Evolutionary conservation across 2,329 filamentous ascomycete species (phyloP).

Genomic region (Aureobasidium sp.): DNA sequence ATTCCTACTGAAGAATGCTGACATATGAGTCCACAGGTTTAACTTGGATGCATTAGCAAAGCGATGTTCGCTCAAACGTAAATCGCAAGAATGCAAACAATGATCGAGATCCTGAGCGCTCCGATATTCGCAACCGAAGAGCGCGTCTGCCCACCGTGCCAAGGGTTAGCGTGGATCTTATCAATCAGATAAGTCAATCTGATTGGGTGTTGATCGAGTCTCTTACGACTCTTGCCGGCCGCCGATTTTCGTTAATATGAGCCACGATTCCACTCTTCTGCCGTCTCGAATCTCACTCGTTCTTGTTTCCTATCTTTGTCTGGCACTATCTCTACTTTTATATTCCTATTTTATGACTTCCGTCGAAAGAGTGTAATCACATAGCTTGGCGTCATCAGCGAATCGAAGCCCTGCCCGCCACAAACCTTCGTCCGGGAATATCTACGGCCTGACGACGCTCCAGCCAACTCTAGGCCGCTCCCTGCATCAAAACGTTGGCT

Average conservation of each 20-base stretch:
- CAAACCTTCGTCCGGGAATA: constrained; percentile 5
- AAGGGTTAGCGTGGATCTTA: neutral
- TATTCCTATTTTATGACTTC: neutral
- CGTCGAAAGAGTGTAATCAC: neutral
- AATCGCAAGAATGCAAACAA: too few species aligned
- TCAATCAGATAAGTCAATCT: neutral
- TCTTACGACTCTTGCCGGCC: constrained; percentile 1
- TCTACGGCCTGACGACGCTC: neutral
- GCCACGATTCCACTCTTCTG: neutral
- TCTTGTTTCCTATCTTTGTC: neutral
- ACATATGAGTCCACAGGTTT: too few species aligned
- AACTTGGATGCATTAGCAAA: too few species aligned
- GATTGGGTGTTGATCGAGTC: neutral
- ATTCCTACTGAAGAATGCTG: neutral
- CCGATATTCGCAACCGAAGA: neutral
- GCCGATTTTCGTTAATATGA: neutral
- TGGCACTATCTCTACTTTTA: neutral
- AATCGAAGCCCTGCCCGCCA: neutral
- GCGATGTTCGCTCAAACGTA: too few species aligned
- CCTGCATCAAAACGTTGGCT: constrained; percentile 10
- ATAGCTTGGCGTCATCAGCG: constrained; percentile 5
- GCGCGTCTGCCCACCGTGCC: neutral
- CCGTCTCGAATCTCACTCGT: neutral
- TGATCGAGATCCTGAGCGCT: too few species aligned
- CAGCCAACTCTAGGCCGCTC: constrained; percentile 10